Base-by-base conservation (phyloP, 306 rosid species). In the Pyrus pyrifolia region DNA sequence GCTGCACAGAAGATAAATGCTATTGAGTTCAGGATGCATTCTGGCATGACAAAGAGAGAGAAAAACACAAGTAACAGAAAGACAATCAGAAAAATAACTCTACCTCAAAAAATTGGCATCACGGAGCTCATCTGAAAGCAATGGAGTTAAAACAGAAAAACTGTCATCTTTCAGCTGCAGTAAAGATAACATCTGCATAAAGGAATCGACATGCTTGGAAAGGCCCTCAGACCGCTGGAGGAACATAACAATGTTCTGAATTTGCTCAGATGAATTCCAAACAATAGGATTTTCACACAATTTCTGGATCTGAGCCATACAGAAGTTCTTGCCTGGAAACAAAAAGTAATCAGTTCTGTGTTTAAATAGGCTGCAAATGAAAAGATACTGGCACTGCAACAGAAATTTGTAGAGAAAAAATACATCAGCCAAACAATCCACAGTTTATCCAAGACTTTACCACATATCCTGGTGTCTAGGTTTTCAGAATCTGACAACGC, bases 401-500 rank as follows among this genome's bases (percentile, higher is more conserved):
- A 30, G 33, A 49, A 58, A 27, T 23, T 10, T 23, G 5, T 19
- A 3, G 2, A 31, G 13, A 19, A 61, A 63, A 14, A 40, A 68
- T 45, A 59, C 13, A 27, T 51, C 40, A 62, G 57, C 30, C 68
- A n/a, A 22, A 58, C 57, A 72, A 31, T 63, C 25, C 27, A 68
- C 63, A 31, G 25, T 64, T 55, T 25, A 68, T 14, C 19, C 38
- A 21, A 77, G 81, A 73, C 89, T 82, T 81, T 81, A 96, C 99
- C 96, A 61, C 88, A 85, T 66, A 80, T 78, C 81, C 96, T 88
- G 80, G 81, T 77, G 42, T 96, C 97, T 5, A 78, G 81, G 84
- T 88, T 89, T 85, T 96, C 98, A 75, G 97, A 92, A 80, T 93
- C 97, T 45, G 94, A 88, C 79, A 96, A 80, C 30, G 99, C 93